phyloP scores from a whole-genome alignment of 331 rosid species.

The Acacia pycnantha region DNA sequence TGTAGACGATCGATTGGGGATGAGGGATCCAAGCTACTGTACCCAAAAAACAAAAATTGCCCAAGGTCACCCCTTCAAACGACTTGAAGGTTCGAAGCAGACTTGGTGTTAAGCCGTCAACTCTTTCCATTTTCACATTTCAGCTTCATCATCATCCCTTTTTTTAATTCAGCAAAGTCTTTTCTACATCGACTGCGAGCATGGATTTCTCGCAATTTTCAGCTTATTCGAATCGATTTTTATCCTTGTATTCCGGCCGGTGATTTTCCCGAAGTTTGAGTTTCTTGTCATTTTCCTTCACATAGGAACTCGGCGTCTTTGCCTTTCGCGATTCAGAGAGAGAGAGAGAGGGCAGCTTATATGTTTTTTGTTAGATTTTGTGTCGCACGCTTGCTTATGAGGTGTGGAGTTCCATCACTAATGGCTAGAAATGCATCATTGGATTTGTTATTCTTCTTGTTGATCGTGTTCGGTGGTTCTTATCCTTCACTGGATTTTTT shows the following conservation, averaged over 20 bases:
- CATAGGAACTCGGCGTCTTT: constrained; percentile 23
- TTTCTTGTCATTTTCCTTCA: not conserved
- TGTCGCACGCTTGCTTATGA: not conserved
- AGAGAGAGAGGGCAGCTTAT: not conserved
- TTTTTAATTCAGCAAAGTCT: not conserved
- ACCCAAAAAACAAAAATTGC: no score
- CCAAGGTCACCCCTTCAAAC: not conserved
- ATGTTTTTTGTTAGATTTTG: not conserved
- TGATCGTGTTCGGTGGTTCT: constrained; percentile 33
- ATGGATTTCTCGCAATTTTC: not conserved
- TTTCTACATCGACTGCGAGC: constrained; percentile 4
- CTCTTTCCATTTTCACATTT: not conserved
- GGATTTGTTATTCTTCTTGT: constrained; percentile 26
- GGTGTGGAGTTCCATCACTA: not conserved
- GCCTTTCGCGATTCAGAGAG: not conserved
- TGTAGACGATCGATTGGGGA: no score
- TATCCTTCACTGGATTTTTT: constrained; percentile 37
- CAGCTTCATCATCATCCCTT: not conserved
- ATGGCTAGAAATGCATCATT: constrained; percentile 38
- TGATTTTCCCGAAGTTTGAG: constrained; percentile 26
- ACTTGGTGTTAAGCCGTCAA: constrained; percentile 6
- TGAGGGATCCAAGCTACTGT: not conserved
- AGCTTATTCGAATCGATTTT: not conserved
- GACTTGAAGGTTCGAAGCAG: not conserved
- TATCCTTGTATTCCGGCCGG: not conserved